Conservation (phyloP, 306 rosid genomes). For the Cucumis cinereus region DNA sequence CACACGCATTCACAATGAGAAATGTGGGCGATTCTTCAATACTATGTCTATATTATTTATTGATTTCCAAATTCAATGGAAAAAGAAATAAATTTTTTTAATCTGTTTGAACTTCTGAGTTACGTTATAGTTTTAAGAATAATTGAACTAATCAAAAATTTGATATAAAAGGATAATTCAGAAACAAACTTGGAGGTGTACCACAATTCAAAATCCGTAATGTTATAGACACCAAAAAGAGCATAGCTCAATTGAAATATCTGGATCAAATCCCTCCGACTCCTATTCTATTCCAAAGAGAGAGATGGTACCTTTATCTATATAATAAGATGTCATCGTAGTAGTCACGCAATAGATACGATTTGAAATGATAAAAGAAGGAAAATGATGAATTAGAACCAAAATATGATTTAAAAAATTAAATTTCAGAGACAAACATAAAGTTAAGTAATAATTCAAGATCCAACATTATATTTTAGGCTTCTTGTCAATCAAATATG, state of each 20-base stretch:
- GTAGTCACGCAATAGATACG: neutral
- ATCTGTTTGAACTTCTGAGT: neutral
- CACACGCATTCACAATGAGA: slow-evolving; percentile 8
- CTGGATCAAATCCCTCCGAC: too few relatives aligned
- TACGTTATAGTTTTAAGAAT: neutral
- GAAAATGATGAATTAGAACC: neutral
- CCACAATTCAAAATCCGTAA: neutral
- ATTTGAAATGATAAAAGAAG: neutral
- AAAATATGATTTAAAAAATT: neutral
- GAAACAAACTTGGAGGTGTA: neutral
- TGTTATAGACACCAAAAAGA: neutral
- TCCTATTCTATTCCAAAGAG: too few relatives aligned
- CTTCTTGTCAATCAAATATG: slow-evolving; percentile 7
- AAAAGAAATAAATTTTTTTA: neutral
- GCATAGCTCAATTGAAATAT: too few relatives aligned
- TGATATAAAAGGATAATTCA: neutral
- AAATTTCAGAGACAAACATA: neutral
- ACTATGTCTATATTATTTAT: neutral
- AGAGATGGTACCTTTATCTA: neutral
- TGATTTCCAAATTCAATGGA: neutral
- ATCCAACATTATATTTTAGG: slow-evolving; percentile 6
- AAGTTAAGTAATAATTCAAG: neutral
- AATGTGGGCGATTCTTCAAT: neutral
- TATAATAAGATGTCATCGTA: neutral
- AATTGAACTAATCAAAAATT: neutral